Base-by-base conservation (phyloP, 768 basidiomycete genomes). In the Coprinopsis strossmayeri region DNA sequence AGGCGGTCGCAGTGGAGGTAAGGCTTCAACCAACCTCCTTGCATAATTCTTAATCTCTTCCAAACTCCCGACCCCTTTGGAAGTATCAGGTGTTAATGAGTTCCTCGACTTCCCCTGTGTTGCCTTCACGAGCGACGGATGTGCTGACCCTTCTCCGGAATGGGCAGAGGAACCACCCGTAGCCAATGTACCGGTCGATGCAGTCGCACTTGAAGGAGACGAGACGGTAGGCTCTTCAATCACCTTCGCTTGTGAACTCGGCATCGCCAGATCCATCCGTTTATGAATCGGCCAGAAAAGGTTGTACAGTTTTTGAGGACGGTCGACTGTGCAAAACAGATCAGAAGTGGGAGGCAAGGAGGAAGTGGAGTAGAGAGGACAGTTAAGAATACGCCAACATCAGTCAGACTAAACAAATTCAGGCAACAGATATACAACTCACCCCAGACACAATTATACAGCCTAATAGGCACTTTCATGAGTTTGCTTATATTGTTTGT, bases 371-470 rank as follows among this genome's bases (percentile, higher is more conserved):
- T n/a, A n/a, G n/a, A n/a, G n/a, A n/a, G n/a, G n/a, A n/a, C n/a
- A n/a, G n/a, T n/a, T n/a, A n/a, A n/a, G n/a, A n/a, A n/a, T n/a
- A n/a, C n/a, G n/a, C n/a, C n/a, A n/a, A n/a, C n/a, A n/a, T n/a
- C n/a, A n/a, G n/a, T n/a, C n/a, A n/a, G n/a, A n/a, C n/a, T n/a
- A n/a, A n/a, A n/a, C n/a, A n/a, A n/a, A n/a, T n/a, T n/a, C n/a
- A n/a, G n/a, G n/a, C n/a, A n/a, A n/a, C n/a, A n/a, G n/a, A n/a
- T n/a, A 49, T 28, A 5, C 24, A 12, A 61, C 82, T 43, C 55
- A 92, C 93, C 79, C 39, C 79, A 69, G 49, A 96, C 88, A 54
- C 93, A 73, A 50, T 91, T 93, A 67, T 96, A 97, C 3, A 98
- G 73, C 20, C 92, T 71, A 38, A 99, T 84, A 0, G 95, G 95